These are phyloP conservation scores for Suhomyces bolitotheri DNA, from an alignment of 1,139 yeast genomes.

Conservation along the genomic window DNA sequence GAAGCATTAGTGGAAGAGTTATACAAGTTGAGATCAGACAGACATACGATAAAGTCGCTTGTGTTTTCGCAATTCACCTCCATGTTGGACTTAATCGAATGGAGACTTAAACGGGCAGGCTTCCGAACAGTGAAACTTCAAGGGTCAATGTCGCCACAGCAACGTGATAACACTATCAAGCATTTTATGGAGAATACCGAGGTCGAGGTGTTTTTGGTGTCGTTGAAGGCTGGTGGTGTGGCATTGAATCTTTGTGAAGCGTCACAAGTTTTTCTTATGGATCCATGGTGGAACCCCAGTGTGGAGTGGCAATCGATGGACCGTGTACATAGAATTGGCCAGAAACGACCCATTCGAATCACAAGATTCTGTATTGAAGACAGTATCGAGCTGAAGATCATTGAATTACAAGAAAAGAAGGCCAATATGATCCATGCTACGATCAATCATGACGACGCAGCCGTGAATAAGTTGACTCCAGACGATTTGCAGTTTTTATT, in stretches of 20 bases:
- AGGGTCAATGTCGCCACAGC: constrained; percentile 96
- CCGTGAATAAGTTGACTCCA: constrained; percentile 83
- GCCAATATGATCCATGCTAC: constrained; percentile 98
- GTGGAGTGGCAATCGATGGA: constrained; percentile 99
- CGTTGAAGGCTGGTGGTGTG: constrained; percentile 97
- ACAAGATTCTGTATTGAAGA: constrained; percentile 93
- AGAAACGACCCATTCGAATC: constrained; percentile 89
- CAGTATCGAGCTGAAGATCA: constrained; percentile 92
- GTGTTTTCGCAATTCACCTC: constrained; percentile 97
- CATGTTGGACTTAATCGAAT: constrained; percentile 92
- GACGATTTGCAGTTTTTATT: constrained; percentile 93
- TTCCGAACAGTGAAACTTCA: constrained; percentile 90
- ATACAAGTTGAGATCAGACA: constrained; percentile 80
- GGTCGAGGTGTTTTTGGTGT: constrained; percentile 91
- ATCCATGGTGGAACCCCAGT: constrained; percentile 99
- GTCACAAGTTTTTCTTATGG: constrained; percentile 89
- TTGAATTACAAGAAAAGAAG: constrained; percentile 93
- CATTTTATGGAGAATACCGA: constrained; percentile 89
- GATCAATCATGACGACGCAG: constrained; percentile 86
- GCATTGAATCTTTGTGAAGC: constrained; percentile 96
- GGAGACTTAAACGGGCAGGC: constrained; percentile 93
- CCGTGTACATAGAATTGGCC: constrained; percentile 97
- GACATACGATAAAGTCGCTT: constrained; percentile 88
- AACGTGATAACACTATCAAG: constrained; percentile 85
- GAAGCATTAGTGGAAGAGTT: constrained; percentile 95